Conservation (phyloP, 257 asterid species). For the Paulownia fortunei region DNA sequence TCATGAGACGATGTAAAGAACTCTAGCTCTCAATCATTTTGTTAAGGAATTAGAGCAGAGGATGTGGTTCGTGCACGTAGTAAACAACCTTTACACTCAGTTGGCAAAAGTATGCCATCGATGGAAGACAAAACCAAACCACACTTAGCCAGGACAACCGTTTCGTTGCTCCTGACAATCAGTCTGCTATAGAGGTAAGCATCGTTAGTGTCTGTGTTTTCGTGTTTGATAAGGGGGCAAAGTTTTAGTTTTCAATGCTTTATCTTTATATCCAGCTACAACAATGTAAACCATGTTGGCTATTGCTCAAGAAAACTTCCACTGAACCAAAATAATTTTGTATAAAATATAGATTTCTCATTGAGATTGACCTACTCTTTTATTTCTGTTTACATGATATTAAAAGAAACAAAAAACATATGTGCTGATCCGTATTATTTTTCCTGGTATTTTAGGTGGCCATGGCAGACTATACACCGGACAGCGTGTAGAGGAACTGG, state of each 20-base stretch:
- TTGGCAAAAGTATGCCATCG: no score
- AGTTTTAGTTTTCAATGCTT: no score
- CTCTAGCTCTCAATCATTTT: no score
- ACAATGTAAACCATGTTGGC: not conserved
- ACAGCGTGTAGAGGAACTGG: not conserved
- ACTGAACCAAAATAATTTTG: not conserved
- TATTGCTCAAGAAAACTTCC: not conserved
- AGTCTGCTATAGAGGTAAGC: no score
- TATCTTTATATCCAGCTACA: not conserved
- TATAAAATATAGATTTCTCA: not conserved
- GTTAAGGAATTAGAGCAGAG: no score
- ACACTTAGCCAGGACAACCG: no score
- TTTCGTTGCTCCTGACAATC: no score
- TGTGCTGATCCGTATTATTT: not conserved
- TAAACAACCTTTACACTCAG: no score
- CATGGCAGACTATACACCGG: not conserved
- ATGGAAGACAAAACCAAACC: no score
- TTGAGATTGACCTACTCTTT: slow-evolving; percentile 29
- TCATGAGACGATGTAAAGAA: no score
- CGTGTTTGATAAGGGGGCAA: not conserved
- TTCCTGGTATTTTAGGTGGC: not conserved
- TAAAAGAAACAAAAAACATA: not conserved
- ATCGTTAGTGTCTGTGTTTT: no score
- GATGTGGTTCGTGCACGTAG: no score
- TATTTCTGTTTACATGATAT: not conserved